Conservation (phyloP, 257 asterid species). For the Schizonepeta tenuifolia region DNA sequence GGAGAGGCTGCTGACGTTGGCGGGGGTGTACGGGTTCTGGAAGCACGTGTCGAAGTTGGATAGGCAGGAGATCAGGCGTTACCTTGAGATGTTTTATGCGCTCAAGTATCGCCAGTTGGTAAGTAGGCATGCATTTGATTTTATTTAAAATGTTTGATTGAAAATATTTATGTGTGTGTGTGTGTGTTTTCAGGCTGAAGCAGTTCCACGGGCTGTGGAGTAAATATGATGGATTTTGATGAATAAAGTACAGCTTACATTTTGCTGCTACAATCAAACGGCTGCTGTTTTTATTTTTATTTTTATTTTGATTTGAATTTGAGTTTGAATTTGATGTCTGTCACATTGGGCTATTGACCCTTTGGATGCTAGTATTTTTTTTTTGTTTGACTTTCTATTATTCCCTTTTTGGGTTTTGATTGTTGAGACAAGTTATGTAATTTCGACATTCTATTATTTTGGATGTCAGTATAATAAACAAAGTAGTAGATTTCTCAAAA, state of each 20-base stretch:
- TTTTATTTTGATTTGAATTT: background rate
- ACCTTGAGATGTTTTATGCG: slow-evolving; percentile 90
- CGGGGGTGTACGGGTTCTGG: slow-evolving; percentile 97
- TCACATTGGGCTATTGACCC: slow-evolving; percentile 2
- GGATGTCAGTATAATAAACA: slow-evolving; percentile 18
- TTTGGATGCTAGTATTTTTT: background rate
- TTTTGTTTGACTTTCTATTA: background rate
- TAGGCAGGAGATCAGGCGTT: slow-evolving; percentile 81
- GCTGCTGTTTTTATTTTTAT: background rate
- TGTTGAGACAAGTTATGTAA: slow-evolving; percentile 25
- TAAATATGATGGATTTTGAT: slow-evolving; percentile 30
- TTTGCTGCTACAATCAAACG: slow-evolving; percentile 5
- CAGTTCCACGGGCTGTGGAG: slow-evolving; percentile 83
- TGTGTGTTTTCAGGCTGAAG: slow-evolving; percentile 62
- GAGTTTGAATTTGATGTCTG: background rate
- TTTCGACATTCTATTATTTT: slow-evolving; percentile 17
- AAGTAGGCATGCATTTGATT: slow-evolving; percentile 31
- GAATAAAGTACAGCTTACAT: slow-evolving; percentile 12
- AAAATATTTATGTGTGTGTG: background rate
- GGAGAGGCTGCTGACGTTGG: slow-evolving; percentile 74
- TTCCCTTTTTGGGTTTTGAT: background rate
- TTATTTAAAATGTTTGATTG: too few species aligned
- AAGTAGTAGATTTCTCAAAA: too few species aligned
- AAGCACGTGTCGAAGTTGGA: slow-evolving; percentile 84
- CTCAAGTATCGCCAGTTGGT: slow-evolving; percentile 86